phyloP scores from a whole-genome alignment of 441 rosid genomes.

The Gossypium gossypioides region DNA sequence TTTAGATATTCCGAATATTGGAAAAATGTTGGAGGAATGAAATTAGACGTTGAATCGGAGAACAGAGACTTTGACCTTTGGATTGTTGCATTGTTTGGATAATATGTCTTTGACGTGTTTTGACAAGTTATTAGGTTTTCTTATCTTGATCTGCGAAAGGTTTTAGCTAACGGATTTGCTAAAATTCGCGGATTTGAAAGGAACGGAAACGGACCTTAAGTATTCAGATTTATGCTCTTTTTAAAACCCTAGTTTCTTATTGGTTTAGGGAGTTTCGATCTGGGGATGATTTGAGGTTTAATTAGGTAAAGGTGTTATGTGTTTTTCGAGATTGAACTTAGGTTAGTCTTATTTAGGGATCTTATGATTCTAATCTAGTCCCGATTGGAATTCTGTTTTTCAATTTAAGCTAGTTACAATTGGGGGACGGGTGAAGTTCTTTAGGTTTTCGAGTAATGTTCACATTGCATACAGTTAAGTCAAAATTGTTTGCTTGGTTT shows the following conservation, averaged over 20 bases:
- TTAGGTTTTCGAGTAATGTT: slow-evolving; percentile 1
- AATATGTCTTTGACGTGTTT: neutral
- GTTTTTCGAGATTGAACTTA: neutral
- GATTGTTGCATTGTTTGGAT: slow-evolving; percentile 8
- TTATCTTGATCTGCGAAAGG: slow-evolving; percentile 10
- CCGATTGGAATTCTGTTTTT: neutral
- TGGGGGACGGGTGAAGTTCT: neutral
- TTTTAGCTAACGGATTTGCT: neutral
- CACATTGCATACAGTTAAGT: neutral
- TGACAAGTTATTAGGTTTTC: neutral
- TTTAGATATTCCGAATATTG: slow-evolving; percentile 1
- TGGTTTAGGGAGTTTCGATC: slow-evolving; percentile 20
- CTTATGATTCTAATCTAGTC: slow-evolving; percentile 8
- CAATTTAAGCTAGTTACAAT: neutral
- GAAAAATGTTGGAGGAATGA: slow-evolving; percentile 4
- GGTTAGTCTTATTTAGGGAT: slow-evolving; percentile 4
- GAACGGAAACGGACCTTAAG: neutral
- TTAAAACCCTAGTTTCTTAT: slow-evolving; percentile 16
- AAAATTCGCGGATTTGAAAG: neutral
- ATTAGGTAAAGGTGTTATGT: slow-evolving; percentile 3
- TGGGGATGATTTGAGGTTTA: slow-evolving; percentile 10
- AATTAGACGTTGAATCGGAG: slow-evolving; percentile 6
- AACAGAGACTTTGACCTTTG: slow-evolving; percentile 13
- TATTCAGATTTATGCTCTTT: neutral
- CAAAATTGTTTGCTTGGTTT: neutral